phyloP scores from a whole-genome alignment of 306 rosid species.

The Potentilla sterilis region DNA sequence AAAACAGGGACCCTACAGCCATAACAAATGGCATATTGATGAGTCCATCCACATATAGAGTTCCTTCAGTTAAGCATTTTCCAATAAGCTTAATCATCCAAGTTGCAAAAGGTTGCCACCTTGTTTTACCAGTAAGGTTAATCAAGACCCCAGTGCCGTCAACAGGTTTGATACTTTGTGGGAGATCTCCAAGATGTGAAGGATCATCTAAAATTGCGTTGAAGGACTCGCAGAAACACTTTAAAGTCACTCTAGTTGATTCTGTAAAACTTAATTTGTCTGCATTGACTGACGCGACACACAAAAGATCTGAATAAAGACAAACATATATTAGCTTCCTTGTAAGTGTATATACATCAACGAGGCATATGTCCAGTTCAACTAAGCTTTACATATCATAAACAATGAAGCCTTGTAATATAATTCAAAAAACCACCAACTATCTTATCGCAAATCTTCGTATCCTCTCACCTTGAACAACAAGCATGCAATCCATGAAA shows the following conservation, averaged over 20 bases:
- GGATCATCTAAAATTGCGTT: conserved; percentile 46
- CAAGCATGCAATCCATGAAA: conserved; percentile 61
- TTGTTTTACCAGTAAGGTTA: conserved; percentile 48
- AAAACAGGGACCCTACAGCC: conserved; percentile 71
- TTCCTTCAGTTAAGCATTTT: conserved; percentile 81
- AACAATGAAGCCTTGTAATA: neutral
- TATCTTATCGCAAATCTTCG: neutral
- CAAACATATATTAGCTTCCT: conserved; percentile 7
- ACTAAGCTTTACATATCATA: neutral
- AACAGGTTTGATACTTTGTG: conserved; percentile 44
- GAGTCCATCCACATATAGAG: conserved; percentile 83
- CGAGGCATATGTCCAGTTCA: neutral
- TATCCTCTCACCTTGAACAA: conserved; percentile 57
- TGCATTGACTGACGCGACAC: conserved; percentile 43
- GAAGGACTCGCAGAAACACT: conserved; percentile 61
- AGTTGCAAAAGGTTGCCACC: conserved; percentile 81
- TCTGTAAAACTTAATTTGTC: conserved; percentile 32
- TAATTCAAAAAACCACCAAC: neutral
- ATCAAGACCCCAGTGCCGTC: conserved; percentile 70
- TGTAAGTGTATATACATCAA: neutral
- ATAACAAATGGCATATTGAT: conserved; percentile 54
- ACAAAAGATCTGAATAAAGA: conserved; percentile 54
- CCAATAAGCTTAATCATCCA: conserved; percentile 77
- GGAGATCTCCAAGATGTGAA: conserved; percentile 59
- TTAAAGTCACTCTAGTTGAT: conserved; percentile 46